Conservation (phyloP, 202 grass and related monocot genomes). For the Panicum hallii region DNA sequence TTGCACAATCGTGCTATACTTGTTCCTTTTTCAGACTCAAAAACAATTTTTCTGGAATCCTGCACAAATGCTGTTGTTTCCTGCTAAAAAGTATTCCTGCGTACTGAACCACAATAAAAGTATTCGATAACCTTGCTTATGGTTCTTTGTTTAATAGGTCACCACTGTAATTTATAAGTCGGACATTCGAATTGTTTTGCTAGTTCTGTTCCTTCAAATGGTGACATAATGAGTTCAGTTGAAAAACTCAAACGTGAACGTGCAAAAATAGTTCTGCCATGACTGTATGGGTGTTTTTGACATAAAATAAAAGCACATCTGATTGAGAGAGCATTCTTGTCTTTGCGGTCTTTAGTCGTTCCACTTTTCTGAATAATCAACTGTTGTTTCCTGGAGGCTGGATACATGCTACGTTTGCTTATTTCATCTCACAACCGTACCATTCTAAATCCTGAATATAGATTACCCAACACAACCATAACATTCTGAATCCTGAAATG, state of each 20-base stretch:
- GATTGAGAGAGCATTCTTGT: background rate
- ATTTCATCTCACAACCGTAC: background rate
- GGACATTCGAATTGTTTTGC: conserved; percentile 1
- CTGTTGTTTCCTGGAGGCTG: background rate
- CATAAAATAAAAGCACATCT: background rate
- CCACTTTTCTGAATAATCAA: background rate
- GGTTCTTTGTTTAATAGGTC: background rate
- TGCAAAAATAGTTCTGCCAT: background rate
- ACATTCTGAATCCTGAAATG: background rate
- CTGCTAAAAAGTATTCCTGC: background rate
- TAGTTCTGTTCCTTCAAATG: conserved; percentile 16
- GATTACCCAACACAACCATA: background rate
- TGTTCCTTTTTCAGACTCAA: background rate
- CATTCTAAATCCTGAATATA: background rate
- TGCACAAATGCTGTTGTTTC: no score
- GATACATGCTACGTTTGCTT: conserved; percentile 9
- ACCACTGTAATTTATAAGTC: conserved; percentile 25
- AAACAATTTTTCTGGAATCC: no score
- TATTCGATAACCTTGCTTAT: background rate
- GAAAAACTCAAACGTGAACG: background rate
- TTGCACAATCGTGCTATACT: conserved; percentile 6
- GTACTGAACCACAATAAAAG: background rate
- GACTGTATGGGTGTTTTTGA: background rate
- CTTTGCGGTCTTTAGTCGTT: background rate
- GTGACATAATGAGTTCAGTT: background rate